phyloP scores from a whole-genome alignment of 1,284 basidiomycete genomes.

The Athelia sp. region DNA sequence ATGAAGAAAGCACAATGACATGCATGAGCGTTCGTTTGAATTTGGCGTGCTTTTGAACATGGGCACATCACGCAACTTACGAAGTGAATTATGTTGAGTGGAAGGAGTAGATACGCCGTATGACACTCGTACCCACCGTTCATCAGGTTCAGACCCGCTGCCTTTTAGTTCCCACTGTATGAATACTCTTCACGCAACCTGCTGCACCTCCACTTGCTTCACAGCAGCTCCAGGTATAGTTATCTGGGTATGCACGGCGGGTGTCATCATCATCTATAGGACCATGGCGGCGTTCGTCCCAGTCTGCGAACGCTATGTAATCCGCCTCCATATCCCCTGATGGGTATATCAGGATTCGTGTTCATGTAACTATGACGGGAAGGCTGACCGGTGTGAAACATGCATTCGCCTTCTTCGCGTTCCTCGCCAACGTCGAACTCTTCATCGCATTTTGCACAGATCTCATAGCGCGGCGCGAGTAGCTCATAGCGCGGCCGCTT shows the following conservation, averaged over 20 bases:
- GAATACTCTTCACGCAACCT: slow-evolving; percentile 35
- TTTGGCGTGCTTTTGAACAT: no score
- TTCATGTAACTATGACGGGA: not conserved
- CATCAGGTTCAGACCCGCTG: no score
- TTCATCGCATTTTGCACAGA: not conserved
- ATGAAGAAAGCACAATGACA: no score
- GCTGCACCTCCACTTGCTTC: slow-evolving; percentile 25
- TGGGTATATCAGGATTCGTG: not conserved
- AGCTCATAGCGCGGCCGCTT: not conserved
- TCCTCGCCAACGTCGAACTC: not conserved
- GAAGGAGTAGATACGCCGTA: no score
- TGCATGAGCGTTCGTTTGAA: no score
- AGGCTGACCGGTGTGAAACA: slow-evolving; percentile 35
- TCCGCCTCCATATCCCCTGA: slow-evolving; percentile 34
- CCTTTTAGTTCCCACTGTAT: slow-evolving; percentile 11
- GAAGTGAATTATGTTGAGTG: no score
- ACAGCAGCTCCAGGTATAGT: slow-evolving; percentile 47
- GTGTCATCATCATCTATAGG: slow-evolving; percentile 37
- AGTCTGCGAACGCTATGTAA: slow-evolving; percentile 35
- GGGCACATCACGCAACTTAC: no score
- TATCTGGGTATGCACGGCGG: slow-evolving; percentile 35
- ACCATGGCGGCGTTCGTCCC: slow-evolving; percentile 42
- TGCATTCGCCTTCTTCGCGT: slow-evolving; percentile 1
- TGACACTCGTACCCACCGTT: no score
- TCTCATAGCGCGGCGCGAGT: not conserved